A percentile compares a stretch with the other conserved stretches of the same genome.
phyloP scores from a whole-genome alignment of 257 asterid species.

The Primulina tabacum region DNA sequence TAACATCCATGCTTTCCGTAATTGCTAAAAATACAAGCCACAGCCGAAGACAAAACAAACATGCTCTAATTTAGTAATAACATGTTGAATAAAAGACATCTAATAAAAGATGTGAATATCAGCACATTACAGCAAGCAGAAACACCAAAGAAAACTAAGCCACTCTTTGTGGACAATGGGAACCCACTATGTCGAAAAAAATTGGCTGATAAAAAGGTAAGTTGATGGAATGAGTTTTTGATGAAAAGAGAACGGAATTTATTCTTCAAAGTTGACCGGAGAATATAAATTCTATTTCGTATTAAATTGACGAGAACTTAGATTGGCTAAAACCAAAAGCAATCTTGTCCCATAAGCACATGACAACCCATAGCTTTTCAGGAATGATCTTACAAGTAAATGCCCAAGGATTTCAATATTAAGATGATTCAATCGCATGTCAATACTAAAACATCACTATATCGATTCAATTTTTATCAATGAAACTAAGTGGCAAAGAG shows the following conservation, averaged over 20 bases:
- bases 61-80: background rate
- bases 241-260: background rate
- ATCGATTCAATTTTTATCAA: background rate
- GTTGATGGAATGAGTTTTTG: constrained; percentile 4
- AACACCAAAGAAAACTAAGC: background rate
- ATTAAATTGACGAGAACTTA: background rate
- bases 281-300: background rate
- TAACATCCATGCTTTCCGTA: background rate
- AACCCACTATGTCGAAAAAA: background rate
- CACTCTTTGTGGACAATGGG: background rate
- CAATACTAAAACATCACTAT: background rate
- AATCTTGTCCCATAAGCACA: background rate
- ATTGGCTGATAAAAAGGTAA: background rate
- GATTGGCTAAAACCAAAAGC: background rate
- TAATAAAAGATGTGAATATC: background rate
- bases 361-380: constrained; percentile 1
- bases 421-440: background rate
- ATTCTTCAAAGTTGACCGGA: background rate
- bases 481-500: background rate
- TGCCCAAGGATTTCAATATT: constrained; percentile 9
- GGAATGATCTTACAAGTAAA: background rate
- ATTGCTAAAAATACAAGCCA: background rate
- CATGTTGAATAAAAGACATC: background rate
- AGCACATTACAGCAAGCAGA: background rate
- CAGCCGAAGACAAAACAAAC: background rate